phyloP scores from a whole-genome alignment of 306 rosid genomes.

The Hippophae gyantsensis region DNA sequence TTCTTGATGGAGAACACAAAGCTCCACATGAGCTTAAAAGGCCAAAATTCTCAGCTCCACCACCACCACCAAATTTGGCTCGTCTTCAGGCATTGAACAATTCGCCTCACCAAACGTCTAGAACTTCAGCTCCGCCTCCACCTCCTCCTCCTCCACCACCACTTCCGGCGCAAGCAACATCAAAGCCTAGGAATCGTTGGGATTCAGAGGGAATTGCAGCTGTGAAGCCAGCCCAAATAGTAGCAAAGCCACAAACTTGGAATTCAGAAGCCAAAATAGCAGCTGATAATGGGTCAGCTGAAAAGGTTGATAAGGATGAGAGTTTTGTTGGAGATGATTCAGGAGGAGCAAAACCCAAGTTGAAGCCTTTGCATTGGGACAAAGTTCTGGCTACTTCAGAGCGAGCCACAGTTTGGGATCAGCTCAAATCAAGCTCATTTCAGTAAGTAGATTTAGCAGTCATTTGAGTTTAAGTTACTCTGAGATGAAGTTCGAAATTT shows the following conservation, averaged over 20 bases:
- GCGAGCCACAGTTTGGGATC: slow-evolving; percentile 97
- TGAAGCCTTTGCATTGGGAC: slow-evolving; percentile 95
- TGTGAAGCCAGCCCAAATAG: slow-evolving; percentile 17
- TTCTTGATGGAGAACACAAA: slow-evolving; percentile 3
- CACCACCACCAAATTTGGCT: slow-evolving; percentile 45
- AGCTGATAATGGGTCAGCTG: slow-evolving; percentile 17
- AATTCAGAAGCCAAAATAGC: slow-evolving; percentile 22
- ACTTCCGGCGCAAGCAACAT: slow-evolving; percentile 16
- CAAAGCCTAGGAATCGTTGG: slow-evolving; percentile 8
- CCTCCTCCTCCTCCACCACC: slow-evolving; percentile 31
- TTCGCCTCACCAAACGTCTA: slow-evolving; percentile 13
- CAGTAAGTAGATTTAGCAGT: slow-evolving; percentile 50
- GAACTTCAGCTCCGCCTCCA: slow-evolving; percentile 13
- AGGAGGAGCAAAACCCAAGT: slow-evolving; percentile 68
- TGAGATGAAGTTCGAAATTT: background rate
- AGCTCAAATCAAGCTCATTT: slow-evolving; percentile 88
- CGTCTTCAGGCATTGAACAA: slow-evolving; percentile 47
- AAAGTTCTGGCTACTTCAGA: slow-evolving; percentile 95
- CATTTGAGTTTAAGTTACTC: background rate
- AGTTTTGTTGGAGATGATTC: slow-evolving; percentile 49
- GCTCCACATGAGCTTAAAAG: slow-evolving; percentile 24
- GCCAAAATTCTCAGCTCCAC: slow-evolving; percentile 66
- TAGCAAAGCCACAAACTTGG: slow-evolving; percentile 25
- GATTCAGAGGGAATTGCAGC: slow-evolving; percentile 23
- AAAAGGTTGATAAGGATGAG: slow-evolving; percentile 15